phyloP scores from a whole-genome alignment of 805 yeast species.

The Alloascoidea africana region DNA sequence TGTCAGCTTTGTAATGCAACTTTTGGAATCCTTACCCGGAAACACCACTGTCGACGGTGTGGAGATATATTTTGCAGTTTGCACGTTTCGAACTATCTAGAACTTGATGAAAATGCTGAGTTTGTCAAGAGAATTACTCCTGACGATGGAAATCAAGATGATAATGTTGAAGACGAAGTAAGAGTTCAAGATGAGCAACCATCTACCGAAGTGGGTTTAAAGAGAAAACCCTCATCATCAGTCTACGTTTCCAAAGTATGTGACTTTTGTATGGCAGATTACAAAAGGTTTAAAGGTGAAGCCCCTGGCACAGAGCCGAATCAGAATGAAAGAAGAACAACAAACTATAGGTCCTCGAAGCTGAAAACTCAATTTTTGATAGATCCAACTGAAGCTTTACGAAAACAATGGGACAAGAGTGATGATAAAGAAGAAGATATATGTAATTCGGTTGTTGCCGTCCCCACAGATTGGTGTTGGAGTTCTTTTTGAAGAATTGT shows the following conservation, averaged over 20 bases:
- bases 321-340: constrained; percentile 6
- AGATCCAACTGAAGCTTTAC: no score
- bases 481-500: constrained; percentile 54
- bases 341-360: no score
- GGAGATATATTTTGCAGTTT: constrained; percentile 68
- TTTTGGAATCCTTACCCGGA: constrained; percentile 66
- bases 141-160: neutral
- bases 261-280: constrained; percentile 47
- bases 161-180: constrained; percentile 17
- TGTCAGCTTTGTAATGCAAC: constrained; percentile 55
- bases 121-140: constrained; percentile 21
- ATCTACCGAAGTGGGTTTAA: no score
- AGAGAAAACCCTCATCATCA: constrained; percentile 30
- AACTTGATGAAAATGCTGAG: constrained; percentile 39
- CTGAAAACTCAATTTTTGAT: no score
- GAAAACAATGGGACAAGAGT: neutral
- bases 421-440: neutral
- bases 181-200: neutral
- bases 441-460: constrained; percentile 10
- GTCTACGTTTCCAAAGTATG: constrained; percentile 62
- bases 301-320: constrained; percentile 10
- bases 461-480: constrained; percentile 76
- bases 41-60: constrained; percentile 77
- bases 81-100: constrained; percentile 43
- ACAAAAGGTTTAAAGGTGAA: constrained; percentile 29